phyloP scores from a whole-genome alignment of 2,329 filamentous ascomycete genomes.

The Alternaria conjuncta region DNA sequence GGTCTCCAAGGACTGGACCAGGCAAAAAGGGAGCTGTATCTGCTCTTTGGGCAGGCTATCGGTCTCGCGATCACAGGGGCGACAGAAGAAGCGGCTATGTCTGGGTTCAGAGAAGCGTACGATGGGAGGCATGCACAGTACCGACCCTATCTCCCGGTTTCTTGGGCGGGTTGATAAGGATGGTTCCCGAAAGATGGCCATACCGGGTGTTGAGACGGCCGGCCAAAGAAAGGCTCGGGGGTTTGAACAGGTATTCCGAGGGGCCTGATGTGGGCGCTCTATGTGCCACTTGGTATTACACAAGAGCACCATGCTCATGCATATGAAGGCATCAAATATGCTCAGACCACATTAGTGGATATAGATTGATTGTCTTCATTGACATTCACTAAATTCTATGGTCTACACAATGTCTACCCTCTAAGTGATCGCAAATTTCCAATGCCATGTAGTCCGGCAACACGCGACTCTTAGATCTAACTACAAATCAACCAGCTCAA shows the following conservation, averaged over 20 bases:
- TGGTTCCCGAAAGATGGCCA: neutral
- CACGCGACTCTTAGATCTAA: neutral
- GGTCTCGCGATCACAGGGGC: slow-evolving; percentile 31
- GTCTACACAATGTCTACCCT: neutral
- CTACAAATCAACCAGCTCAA: neutral
- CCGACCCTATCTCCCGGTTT: slow-evolving; percentile 11
- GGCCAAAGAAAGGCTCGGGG: neutral
- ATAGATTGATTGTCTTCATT: neutral
- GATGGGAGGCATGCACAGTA: slow-evolving; percentile 13
- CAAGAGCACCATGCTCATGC: neutral
- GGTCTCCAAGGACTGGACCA: neutral
- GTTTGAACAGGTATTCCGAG: neutral
- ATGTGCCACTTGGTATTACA: neutral
- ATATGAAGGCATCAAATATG: neutral
- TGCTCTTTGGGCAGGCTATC: slow-evolving; percentile 37
- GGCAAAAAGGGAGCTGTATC: slow-evolving; percentile 32
- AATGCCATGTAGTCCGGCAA: neutral
- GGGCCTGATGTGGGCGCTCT: neutral
- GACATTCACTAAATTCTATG: neutral
- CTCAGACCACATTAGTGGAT: neutral
- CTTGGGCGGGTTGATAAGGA: slow-evolving; percentile 1
- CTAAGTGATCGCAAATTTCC: neutral
- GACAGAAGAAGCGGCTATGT: slow-evolving; percentile 37
- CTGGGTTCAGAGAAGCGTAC: slow-evolving; percentile 33
- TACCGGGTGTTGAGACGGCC: neutral